These are phyloP conservation scores for Monosporascus sp. DNA, from an alignment of 2,329 filamentous ascomycete genomes.

Conservation along the genomic window DNA sequence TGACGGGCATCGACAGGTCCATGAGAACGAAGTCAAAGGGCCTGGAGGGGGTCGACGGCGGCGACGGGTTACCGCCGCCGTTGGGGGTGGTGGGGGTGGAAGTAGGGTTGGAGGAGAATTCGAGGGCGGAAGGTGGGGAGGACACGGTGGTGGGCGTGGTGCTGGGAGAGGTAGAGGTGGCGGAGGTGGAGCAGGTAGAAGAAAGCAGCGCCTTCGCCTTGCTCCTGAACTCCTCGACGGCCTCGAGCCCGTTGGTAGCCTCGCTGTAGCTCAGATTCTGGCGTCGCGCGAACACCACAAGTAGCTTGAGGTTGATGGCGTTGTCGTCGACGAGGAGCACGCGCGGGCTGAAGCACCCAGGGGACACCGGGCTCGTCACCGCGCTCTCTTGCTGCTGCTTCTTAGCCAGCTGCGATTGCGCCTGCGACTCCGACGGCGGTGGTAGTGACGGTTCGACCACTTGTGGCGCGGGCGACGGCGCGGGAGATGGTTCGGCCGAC, in stretches of 20 bases:
- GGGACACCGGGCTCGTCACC: conserved; percentile 1
- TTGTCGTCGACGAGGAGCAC: conserved; percentile 39
- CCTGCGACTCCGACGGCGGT: too few relatives aligned
- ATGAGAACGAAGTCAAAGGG: conserved; percentile 34
- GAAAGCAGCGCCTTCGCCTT: conserved; percentile 20
- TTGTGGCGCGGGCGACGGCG: too few relatives aligned
- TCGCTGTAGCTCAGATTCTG: conserved; percentile 36
- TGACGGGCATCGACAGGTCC: conserved; percentile 53
- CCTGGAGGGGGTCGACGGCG: neutral
- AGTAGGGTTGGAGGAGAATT: too few relatives aligned
- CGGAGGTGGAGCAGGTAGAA: conserved; percentile 1
- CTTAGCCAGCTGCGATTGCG: neutral
- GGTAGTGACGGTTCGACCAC: too few relatives aligned
- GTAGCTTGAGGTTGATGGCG: conserved; percentile 36
- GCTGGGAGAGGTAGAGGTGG: neutral
- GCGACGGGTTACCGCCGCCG: neutral
- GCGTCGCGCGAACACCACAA: conserved; percentile 38
- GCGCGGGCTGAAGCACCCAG: conserved; percentile 7
- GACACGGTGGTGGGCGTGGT: neutral
- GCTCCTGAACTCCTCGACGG: conserved; percentile 35
- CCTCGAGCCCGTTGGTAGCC: conserved; percentile 43
- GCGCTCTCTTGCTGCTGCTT: neutral
- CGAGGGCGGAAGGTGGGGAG: too few relatives aligned
- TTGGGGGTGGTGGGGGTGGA: too few relatives aligned
- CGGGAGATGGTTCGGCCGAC: too few relatives aligned